Evolutionary conservation across 2,329 filamentous ascomycete species (phyloP), one percentile per base, ranked within the genome.

Genomic region (Grosmannia clavigera): DNA sequence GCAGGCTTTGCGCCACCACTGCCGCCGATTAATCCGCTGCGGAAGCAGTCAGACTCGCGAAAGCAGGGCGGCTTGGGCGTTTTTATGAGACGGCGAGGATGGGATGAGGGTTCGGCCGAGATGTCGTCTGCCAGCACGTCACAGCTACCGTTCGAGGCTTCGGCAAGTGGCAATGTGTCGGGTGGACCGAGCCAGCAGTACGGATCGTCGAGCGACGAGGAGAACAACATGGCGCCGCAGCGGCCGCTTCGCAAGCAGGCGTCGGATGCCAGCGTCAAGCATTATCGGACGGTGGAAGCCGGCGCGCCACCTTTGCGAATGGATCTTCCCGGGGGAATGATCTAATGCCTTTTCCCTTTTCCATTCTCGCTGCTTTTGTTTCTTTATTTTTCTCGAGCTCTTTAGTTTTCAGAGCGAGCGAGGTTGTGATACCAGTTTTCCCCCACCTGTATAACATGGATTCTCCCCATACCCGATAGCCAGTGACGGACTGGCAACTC

Each of bases 21-120:
- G 43, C 81, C 81, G 2, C 81, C 81, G 1, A 80, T 84, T 67
- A 84, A 84, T 66, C 81, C 81, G 33, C 75, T 79, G 56, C 76
- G 81, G 11, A 73, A 71, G 55, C 70, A 72, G 56, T 71, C 76
- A 14, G 69, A 67, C 14, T 68, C 70, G 0, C 70, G 67, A 38
- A 66, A 68, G 3, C 55, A 59, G 7, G 76, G 78, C 58, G 76
- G 75, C 11, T 68, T 75, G n/a, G 72, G 71, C 29, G 69, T 70
- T 3, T 62, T 75, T 25, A 64, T 69, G 48, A 70, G 72, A 22
- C 70, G 70, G 7, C 22, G 68, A 68, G 43, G 51, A 35, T 40
- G 38, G 14, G 70, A 70, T 5, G 73, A 75, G 12, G 70, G 54
- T 12, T 22, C 72, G 35, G 61, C 62, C 59, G 52, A 69, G 60